A percentile compares a stretch with the other conserved stretches of the same genome.
phyloP scores from a whole-genome alignment of 2,329 filamentous ascomycete genomes.

The Byssochlamys sp. region DNA sequence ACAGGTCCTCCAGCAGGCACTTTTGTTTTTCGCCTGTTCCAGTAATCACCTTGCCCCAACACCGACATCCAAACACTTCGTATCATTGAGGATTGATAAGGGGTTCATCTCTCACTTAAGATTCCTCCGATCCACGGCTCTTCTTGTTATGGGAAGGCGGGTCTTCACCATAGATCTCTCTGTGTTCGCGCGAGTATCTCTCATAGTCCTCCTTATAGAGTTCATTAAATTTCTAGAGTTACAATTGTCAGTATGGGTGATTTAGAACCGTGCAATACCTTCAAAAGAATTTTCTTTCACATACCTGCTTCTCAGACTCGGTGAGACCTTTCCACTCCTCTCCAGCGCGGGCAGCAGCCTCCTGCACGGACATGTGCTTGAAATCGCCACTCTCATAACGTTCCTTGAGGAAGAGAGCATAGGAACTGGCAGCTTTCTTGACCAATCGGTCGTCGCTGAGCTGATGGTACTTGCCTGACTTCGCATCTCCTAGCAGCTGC shows the following conservation, averaged over 20 bases:
- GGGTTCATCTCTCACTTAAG: neutral
- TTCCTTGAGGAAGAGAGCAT: conserved; percentile 37
- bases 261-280: neutral
- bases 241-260: neutral
- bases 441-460: conserved; percentile 48
- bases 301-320: conserved; percentile 28
- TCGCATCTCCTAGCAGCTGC: conserved; percentile 11
- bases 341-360: conserved; percentile 18
- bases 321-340: conserved; percentile 20
- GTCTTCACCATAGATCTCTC: conserved; percentile 26
- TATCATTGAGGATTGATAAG: neutral
- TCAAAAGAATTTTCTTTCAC: conserved; percentile 1
- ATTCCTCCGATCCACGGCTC: neutral
- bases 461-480: conserved; percentile 7
- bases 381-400: conserved; percentile 42
- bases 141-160: conserved; percentile 3
- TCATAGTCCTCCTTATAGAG: conserved; percentile 16
- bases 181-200: conserved; percentile 27
- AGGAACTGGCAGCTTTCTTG: conserved; percentile 35
- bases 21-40: neutral
- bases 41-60: neutral
- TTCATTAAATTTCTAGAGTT: conserved; percentile 15
- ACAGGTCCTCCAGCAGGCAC: neutral
- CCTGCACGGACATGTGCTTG: conserved; percentile 32
- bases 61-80: neutral